A percentile compares a stretch with the other conserved stretches of the same genome.
Evolutionary conservation across 2,329 filamentous ascomycete genomes (phyloP).

Genomic region (Harringtonia aguacate): DNA sequence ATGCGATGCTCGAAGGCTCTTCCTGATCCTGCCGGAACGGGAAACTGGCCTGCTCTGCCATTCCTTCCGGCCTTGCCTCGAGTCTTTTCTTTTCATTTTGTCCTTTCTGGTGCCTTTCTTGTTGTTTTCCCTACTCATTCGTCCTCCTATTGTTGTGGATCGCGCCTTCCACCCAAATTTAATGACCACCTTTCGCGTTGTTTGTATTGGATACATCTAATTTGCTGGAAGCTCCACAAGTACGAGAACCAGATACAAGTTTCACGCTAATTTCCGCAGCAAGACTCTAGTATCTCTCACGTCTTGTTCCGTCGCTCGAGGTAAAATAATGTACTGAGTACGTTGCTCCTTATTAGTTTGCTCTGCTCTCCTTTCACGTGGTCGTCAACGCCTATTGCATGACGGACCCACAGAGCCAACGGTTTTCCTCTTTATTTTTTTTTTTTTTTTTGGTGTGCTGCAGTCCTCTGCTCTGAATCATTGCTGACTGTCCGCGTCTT

Average conservation of each 20-base stretch:
- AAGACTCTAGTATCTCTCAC: too few relatives aligned
- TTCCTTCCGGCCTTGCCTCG: too few relatives aligned
- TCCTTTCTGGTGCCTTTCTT: background rate
- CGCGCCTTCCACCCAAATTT: background rate
- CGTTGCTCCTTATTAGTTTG: background rate
- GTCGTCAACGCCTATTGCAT: background rate
- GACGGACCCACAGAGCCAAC: background rate
- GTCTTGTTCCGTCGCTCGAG: too few relatives aligned
- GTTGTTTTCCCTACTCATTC: background rate
- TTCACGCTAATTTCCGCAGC: background rate
- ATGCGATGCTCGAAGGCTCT: too few relatives aligned
- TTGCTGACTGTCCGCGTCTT: too few relatives aligned
- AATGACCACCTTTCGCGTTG: background rate
- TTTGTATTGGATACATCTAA: background rate
- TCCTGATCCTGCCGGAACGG: too few relatives aligned
- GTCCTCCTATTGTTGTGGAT: constrained; percentile 1
- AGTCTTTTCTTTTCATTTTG: too few relatives aligned
- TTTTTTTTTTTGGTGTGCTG: too few relatives aligned
- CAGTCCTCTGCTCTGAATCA: too few relatives aligned
- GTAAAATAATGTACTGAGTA: background rate
- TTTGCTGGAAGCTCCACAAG: background rate
- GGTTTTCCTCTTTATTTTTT: background rate
- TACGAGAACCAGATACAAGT: background rate
- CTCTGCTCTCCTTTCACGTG: background rate
- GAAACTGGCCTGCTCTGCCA: too few relatives aligned